These are phyloP conservation scores for Calonectria montana DNA, from an alignment of 2,329 filamentous ascomycete genomes.

Conservation along the genomic window DNA sequence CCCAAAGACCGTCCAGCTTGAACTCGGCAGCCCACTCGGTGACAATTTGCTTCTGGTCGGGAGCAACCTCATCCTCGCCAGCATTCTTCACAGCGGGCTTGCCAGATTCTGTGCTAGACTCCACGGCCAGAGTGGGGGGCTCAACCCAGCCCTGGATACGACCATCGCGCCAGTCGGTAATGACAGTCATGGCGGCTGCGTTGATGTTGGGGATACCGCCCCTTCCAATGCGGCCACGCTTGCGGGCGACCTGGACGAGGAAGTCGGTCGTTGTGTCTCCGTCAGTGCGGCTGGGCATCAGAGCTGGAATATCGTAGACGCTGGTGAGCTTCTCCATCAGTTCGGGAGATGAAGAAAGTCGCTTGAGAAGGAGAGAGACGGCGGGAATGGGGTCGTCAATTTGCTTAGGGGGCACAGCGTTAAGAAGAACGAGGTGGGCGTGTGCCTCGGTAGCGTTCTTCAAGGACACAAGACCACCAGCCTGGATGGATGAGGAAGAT, in stretches of 20 bases:
- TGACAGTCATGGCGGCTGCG: slow-evolving; percentile 89
- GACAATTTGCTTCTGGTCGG: slow-evolving; percentile 87
- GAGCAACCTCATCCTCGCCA: slow-evolving; percentile 58
- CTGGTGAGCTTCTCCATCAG: slow-evolving; percentile 83
- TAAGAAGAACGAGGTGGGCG: slow-evolving; percentile 87
- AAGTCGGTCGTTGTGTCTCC: slow-evolving; percentile 90
- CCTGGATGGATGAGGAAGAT: slow-evolving; percentile 60
- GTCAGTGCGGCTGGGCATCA: slow-evolving; percentile 73
- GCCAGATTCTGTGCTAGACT: slow-evolving; percentile 45
- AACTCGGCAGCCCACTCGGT: slow-evolving; percentile 95
- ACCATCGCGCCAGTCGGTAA: slow-evolving; percentile 97
- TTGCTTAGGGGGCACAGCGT: slow-evolving; percentile 92
- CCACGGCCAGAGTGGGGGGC: slow-evolving; percentile 74
- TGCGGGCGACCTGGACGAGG: slow-evolving; percentile 92
- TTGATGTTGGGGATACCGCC: slow-evolving; percentile 91
- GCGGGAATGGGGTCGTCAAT: slow-evolving; percentile 93
- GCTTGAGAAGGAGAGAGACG: slow-evolving; percentile 84
- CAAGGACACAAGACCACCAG: slow-evolving; percentile 57
- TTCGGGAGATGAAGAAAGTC: slow-evolving; percentile 78
- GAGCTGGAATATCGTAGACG: slow-evolving; percentile 85
- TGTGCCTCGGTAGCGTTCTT: slow-evolving; percentile 78
- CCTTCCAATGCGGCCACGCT: slow-evolving; percentile 87
- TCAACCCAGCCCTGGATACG: slow-evolving; percentile 94
- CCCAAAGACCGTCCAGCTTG: slow-evolving; percentile 93
- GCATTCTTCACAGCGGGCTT: slow-evolving; percentile 51